phyloP scores from a whole-genome alignment of 345 rosid genomes.

The Eucalyptus cladocalyx region DNA sequence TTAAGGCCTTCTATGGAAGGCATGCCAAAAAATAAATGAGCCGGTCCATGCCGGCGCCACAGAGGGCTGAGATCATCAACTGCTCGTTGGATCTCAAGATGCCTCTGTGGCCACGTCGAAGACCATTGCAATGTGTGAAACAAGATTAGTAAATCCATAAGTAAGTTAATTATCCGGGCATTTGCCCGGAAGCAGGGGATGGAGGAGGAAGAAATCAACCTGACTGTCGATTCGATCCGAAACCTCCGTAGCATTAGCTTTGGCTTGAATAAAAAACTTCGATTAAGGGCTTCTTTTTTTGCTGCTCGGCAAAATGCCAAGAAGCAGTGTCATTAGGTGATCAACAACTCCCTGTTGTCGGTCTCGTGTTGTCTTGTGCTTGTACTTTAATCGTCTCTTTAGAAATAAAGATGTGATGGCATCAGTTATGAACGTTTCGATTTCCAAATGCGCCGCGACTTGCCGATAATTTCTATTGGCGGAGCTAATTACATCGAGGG shows the following conservation, averaged over 20 bases:
- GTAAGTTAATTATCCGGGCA: not conserved
- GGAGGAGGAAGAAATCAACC: not conserved
- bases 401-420: not conserved
- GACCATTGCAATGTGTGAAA: not conserved
- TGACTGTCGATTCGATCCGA: not conserved
- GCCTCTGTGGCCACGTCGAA: not conserved
- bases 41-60: not conserved
- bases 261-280: not conserved
- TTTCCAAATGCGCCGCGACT: not conserved
- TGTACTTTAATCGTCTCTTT: not conserved
- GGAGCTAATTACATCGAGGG: not conserved
- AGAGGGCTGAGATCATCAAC: not conserved
- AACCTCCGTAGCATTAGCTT: not conserved
- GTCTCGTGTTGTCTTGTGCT: not conserved
- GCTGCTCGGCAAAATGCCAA: not conserved
- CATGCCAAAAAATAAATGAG: constrained; percentile 31
- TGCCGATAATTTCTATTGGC: not conserved
- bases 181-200: not conserved
- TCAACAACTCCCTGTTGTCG: not conserved
- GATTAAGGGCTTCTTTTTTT: not conserved
- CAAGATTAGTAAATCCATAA: not conserved
- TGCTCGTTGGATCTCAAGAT: not conserved
- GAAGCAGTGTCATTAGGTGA: not conserved
- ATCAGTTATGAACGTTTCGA: not conserved
- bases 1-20: constrained; percentile 46